A percentile compares a stretch with the other conserved stretches of the same genome.
These are phyloP conservation scores for Schrenkiella parvula DNA, from an alignment of 345 rosid genomes.

Conservation along the genomic window DNA sequence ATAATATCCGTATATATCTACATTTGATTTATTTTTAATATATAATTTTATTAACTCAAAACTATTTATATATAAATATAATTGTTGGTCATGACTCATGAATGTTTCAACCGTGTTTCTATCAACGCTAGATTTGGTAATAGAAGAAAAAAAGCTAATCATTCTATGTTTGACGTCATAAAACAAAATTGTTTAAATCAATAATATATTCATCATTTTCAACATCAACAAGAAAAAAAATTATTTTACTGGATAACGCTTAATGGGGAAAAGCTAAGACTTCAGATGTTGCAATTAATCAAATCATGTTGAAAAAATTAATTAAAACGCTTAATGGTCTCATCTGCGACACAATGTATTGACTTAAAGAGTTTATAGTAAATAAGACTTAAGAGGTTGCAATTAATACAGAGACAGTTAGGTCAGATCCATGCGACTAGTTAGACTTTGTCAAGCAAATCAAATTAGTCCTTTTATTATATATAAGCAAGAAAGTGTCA, in stretches of 20 bases:
- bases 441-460: background rate
- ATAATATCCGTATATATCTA: background rate
- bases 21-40: background rate
- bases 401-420: constrained; percentile 17
- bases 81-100: background rate
- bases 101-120: background rate
- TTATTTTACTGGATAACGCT: background rate
- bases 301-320: background rate
- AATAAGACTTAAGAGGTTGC: background rate
- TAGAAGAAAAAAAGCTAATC: no score
- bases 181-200: background rate
- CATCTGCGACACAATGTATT: constrained; percentile 19
- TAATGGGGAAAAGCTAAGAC: background rate
- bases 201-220: background rate
- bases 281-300: background rate
- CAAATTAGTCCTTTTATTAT: background rate
- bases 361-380: constrained; percentile 11
- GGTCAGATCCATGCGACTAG: constrained; percentile 26
- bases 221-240: background rate
- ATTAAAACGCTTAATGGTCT: background rate
- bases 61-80: background rate
- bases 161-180: background rate
- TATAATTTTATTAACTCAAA: background rate
- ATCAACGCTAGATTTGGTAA: background rate
- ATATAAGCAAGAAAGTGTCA: constrained; percentile 4